Evolutionary conservation across 176 grass and related monocot genomes (phyloP).

Genomic region (Eremochloa ophiuroides): DNA sequence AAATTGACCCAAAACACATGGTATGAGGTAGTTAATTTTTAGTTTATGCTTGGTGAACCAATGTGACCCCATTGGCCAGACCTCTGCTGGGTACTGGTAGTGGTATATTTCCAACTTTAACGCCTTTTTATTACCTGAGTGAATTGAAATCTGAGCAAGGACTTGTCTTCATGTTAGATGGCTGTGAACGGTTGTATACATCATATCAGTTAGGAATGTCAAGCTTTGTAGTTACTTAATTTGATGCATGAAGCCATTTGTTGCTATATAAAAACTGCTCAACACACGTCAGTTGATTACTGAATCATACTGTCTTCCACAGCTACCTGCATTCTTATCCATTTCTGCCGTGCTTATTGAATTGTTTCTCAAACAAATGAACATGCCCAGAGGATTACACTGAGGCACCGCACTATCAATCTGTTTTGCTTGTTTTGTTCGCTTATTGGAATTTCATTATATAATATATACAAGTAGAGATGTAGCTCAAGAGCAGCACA

Average conservation of each 20-base stretch:
- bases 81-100: neutral
- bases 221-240: neutral
- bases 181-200: neutral
- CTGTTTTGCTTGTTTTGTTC: neutral
- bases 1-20: neutral
- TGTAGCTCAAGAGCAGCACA: neutral
- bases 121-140: neutral
- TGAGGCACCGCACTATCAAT: neutral
- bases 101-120: neutral
- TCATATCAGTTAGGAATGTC: neutral
- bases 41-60: neutral
- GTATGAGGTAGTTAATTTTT: neutral
- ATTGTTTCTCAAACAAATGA: neutral
- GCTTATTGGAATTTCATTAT: neutral
- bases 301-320: neutral
- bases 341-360: neutral
- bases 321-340: neutral
- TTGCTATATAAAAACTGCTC: neutral
- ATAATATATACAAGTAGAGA: neutral
- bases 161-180: neutral
- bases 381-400: neutral
- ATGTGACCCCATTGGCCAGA: neutral
- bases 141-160: neutral
- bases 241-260: neutral
- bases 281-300: neutral